phyloP scores from a whole-genome alignment of 1,139 yeast genomes.

The Blastobotrys indianensis region DNA sequence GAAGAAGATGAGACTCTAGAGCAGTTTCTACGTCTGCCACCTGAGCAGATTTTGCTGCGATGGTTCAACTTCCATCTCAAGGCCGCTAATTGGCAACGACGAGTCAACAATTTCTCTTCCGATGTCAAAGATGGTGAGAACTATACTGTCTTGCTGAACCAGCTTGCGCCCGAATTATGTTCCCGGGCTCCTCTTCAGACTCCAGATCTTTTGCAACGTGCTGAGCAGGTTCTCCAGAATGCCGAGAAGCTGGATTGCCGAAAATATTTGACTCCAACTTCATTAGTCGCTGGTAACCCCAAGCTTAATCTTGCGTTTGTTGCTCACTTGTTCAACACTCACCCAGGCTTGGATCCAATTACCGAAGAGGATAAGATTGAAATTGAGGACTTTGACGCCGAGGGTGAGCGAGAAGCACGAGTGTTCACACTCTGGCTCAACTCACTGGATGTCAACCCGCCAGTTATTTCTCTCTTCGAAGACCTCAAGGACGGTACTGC shows the following conservation, averaged over 20 bases:
- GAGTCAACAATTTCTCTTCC: conserved; percentile 76
- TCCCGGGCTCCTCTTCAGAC: conserved; percentile 77
- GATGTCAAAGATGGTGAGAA: conserved; percentile 95
- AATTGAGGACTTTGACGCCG: conserved; percentile 89
- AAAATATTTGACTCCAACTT: conserved; percentile 88
- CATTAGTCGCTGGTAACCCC: conserved; percentile 94
- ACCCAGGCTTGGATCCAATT: conserved; percentile 94
- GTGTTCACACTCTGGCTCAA: conserved; percentile 97
- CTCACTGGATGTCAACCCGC: conserved; percentile 92
- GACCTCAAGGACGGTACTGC: conserved; percentile 92
- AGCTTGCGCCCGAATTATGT: conserved; percentile 79
- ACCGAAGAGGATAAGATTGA: conserved; percentile 88
- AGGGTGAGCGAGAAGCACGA: conserved; percentile 98
- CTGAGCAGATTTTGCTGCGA: conserved; percentile 92
- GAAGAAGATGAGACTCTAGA: conserved; percentile 97
- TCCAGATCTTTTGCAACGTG: conserved; percentile 64
- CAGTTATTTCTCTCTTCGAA: conserved; percentile 85
- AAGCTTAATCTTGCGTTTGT: conserved; percentile 94
- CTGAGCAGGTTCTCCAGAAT: conserved; percentile 75
- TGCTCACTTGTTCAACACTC: conserved; percentile 91
- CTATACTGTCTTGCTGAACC: conserved; percentile 82
- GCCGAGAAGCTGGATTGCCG: conserved; percentile 92
- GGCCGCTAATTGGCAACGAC: conserved; percentile 86
- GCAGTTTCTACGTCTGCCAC: conserved; percentile 92
- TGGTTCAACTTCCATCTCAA: conserved; percentile 97